Evolutionary conservation across 768 basidiomycete species (phyloP), one percentile per base, ranked within the genome.

Genomic region (Leccinum longicurvipes): DNA sequence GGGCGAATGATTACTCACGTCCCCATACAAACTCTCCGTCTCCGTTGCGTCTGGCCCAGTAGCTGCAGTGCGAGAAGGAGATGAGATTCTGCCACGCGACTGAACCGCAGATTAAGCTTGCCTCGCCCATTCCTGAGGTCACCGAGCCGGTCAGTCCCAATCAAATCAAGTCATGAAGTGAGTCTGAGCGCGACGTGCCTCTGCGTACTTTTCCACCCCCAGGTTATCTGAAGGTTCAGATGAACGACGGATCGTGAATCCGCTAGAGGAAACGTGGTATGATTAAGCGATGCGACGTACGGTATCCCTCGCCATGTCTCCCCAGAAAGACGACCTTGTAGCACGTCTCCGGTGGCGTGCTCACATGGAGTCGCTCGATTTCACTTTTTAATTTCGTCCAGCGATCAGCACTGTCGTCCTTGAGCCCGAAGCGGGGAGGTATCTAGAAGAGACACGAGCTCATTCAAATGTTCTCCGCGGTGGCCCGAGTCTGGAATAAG

Each of bases 11-110:
- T 15, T 25, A 79, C 86, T 67, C 60, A 87, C 86, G 89, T 17
- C 89, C 89, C 90, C 90, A 92, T 9, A 73, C 72, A 10, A 89
- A 67, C 48, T 85, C 80, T n/a, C 76, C 86, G 56, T 91, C 85
- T 2, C 83, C 84, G 34, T 85, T 72, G 1, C 82, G 67, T 63
- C 76, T 84, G 0, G 83, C 74, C 82, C 83, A 89, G 59, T 84
- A 85, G 47, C 6, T 47, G 15, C 6, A 27, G 25, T 23, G 23
- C 19, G 12, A n/a, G 47, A 3, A 46, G 27, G 21, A 4, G 24
- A 36, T 55, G 27, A 42, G 53, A 50, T 36, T n/a, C 12, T n/a
- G 19, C 19, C 10, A 10, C 21, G 11, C 15, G 9, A 17, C 42
- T 17, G 9, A 31, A 7, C 19, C 34, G 17, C 17, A 36, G 41